phyloP scores from a whole-genome alignment of 768 basidiomycete genomes.

The Lactifluus volemus region DNA sequence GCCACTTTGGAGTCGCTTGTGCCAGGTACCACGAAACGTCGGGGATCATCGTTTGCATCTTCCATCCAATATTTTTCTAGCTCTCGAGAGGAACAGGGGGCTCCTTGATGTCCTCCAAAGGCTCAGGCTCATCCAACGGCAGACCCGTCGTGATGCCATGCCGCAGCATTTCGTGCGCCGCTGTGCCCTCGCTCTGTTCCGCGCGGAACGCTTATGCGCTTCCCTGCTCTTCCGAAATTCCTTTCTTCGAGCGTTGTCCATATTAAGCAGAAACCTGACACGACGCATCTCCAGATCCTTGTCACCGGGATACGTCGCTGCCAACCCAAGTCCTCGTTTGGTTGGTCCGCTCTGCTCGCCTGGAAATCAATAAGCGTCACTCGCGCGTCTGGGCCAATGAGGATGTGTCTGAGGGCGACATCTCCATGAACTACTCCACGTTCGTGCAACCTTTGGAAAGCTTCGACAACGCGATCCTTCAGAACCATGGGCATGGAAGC shows the following conservation, averaged over 20 bases:
- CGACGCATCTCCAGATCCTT: slow-evolving; percentile 46
- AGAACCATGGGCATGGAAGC: slow-evolving; percentile 45
- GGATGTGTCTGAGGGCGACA: slow-evolving; percentile 35
- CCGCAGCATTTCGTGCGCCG: slow-evolving; percentile 26
- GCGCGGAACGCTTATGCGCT: slow-evolving; percentile 24
- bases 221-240: slow-evolving; percentile 30
- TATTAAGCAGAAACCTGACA: slow-evolving; percentile 48
- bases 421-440: slow-evolving; percentile 28
- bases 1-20: slow-evolving; percentile 4
- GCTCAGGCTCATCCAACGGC: slow-evolving; percentile 8
- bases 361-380: slow-evolving; percentile 44
- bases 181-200: slow-evolving; percentile 24
- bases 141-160: slow-evolving; percentile 16
- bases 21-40: slow-evolving; percentile 33
- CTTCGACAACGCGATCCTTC: slow-evolving; percentile 44
- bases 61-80: slow-evolving; percentile 31
- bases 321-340: slow-evolving; percentile 29
- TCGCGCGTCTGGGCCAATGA: slow-evolving; percentile 42
- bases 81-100: slow-evolving; percentile 29
- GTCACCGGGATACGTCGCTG: slow-evolving; percentile 32
- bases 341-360: slow-evolving; percentile 27
- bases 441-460: slow-evolving; percentile 36
- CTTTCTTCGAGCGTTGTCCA: slow-evolving; percentile 28
- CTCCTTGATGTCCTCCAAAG: slow-evolving; percentile 25
- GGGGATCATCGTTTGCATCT: slow-evolving; percentile 28